These are phyloP conservation scores for Claviceps humidiphila DNA, from an alignment of 2,329 filamentous ascomycete species.

Conservation along the genomic window DNA sequence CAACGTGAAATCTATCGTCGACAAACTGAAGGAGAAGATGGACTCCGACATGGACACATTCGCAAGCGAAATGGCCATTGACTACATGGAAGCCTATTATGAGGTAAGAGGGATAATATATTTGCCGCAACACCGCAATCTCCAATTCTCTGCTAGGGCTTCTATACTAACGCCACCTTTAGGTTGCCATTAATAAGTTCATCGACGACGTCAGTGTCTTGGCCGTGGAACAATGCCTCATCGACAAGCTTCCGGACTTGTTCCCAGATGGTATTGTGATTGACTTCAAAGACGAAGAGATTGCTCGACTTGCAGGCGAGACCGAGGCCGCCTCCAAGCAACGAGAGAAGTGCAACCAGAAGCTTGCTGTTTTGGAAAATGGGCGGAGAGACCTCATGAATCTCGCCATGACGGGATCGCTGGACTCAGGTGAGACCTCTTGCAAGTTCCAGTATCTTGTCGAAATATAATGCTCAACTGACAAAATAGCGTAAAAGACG, in stretches of 20 bases:
- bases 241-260: constrained; percentile 9
- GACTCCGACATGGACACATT: constrained; percentile 2
- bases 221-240: constrained; percentile 12
- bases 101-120: constrained; percentile 13
- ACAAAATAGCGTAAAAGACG: no score
- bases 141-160: no score
- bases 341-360: constrained; percentile 2
- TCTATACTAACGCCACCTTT: not conserved
- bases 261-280: constrained; percentile 10
- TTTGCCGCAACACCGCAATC: no score
- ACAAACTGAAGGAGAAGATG: not conserved
- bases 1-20: not conserved
- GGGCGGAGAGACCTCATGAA: not conserved
- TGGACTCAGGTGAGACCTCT: not conserved
- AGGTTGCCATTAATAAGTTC: constrained; percentile 12
- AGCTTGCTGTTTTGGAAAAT: constrained; percentile 2
- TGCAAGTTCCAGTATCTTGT: no score
- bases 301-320: not conserved
- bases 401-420: not conserved
- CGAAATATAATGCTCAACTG: no score
- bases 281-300: constrained; percentile 8
- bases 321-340: constrained; percentile 1
- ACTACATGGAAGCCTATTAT: constrained; percentile 28
- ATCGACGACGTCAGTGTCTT: constrained; percentile 13
- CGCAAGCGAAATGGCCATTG: constrained; percentile 12